Evolutionary conservation across 441 rosid species (phyloP).

Genomic region (Metrosideros polymorpha): DNA sequence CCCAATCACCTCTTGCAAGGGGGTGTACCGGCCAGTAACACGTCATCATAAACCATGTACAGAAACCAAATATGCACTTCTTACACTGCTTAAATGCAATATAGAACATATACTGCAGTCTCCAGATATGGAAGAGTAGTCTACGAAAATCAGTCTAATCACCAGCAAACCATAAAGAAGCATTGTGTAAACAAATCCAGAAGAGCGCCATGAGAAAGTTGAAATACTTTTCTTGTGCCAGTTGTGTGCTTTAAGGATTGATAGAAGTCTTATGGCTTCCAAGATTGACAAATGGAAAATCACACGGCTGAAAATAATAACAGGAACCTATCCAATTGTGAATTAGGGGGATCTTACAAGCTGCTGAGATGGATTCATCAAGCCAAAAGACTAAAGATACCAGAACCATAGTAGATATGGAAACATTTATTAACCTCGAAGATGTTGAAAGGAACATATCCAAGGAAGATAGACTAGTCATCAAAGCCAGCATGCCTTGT

Average conservation of each 20-base stretch:
- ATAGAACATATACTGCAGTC: background rate
- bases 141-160: background rate
- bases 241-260: background rate
- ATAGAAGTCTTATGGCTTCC: background rate
- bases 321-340: background rate
- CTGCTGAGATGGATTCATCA: background rate
- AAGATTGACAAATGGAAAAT: background rate
- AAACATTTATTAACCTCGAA: background rate
- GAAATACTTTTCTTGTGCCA: background rate
- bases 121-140: background rate
- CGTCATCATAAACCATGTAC: background rate
- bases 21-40: background rate
- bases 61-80: background rate
- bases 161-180: background rate
- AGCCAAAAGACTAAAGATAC: background rate
- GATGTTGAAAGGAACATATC: background rate
- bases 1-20: background rate
- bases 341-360: background rate
- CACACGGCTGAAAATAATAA: background rate
- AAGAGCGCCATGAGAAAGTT: background rate
- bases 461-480: background rate
- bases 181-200: background rate
- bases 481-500: background rate
- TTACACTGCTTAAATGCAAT: background rate
- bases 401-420: background rate